Base-by-base conservation (phyloP, 768 basidiomycete genomes). In the Russula olivacea region DNA sequence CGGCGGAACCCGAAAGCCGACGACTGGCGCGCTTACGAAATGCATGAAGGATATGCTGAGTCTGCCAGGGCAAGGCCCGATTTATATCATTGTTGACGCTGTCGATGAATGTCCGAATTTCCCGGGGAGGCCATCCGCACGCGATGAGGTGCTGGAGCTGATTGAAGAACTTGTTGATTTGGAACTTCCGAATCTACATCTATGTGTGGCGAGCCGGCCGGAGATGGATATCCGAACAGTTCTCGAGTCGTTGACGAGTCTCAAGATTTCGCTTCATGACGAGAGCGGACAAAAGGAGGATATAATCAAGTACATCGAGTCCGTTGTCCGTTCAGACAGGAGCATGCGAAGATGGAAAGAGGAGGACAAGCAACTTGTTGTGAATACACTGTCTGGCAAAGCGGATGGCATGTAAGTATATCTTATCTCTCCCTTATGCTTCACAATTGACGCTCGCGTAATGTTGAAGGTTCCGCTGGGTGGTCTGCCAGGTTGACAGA, bases 401-500 rank as follows among this genome's bases (percentile, higher is more conserved):
- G 51, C 58, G 5, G 43, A 61, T 14, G 62, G 62, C 21, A 63
- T 63, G 62, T 63, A 40, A 23, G 62, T 5, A 4, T 4, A 12
- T 23, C 12, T n/a, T 2, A 0, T 43, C 17, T 38, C 47, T 23
- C 4, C 0, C 5, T 12, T 2, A 8, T 1, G n/a, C 2, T 12
- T 9, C 28, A 5, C 6, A 7, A 14, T 23, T 1, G 52, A 23
- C 11, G n/a, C 52, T 38, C 2, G 23, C 19, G 3, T 17, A 7
- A 38, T 9, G 7, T 2, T 21, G 1, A 21, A 62, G 61, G 61
- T 62, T 58, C 21, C 47, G 61, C 30, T 62, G 47, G 55, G 48
- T 62, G 0, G 25, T 38, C 15, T 62, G 61, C 32, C 55, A 50
- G 17, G n/a, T 62, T 1, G 48, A 58, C 3, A 41, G 25, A 4